Conservation (phyloP, 306 rosid genomes). For the Vigna nakashimae region DNA sequence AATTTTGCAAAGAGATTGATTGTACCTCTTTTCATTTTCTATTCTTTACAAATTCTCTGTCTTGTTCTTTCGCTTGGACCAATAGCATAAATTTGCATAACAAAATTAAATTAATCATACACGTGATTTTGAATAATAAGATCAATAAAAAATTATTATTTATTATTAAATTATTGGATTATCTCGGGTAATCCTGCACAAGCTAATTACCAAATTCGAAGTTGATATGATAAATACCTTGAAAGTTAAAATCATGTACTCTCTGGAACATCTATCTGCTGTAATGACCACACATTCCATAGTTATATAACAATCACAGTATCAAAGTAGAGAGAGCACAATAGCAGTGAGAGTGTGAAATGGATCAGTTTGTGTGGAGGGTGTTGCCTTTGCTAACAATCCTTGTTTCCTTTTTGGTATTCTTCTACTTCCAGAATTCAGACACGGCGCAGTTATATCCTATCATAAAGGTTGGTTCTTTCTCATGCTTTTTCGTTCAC, state of each 20-base stretch:
- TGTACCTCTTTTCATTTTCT: neutral
- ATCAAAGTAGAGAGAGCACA: neutral
- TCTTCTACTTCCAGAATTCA: constrained; percentile 53
- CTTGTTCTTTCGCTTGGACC: neutral
- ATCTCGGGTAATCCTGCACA: neutral
- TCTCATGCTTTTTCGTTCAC: neutral
- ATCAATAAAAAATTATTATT: neutral
- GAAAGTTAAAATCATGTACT: too few species aligned
- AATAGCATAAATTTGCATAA: neutral
- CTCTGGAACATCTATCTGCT: neutral
- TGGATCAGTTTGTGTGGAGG: constrained; percentile 67
- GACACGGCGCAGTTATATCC: constrained; percentile 41
- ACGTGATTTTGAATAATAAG: neutral
- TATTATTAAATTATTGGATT: neutral
- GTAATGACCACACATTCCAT: neutral
- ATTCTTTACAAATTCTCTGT: neutral
- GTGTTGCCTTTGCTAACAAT: constrained; percentile 62
- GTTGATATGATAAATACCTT: too few species aligned
- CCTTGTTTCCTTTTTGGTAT: constrained; percentile 51
- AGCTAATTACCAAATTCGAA: too few species aligned
- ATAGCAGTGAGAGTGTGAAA: constrained; percentile 15
- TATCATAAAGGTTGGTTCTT: constrained; percentile 43
- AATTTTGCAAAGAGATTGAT: neutral
- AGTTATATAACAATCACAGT: neutral
- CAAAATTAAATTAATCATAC: neutral